phyloP scores from a whole-genome alignment of 371 early-diverging fungal species.

The Circinella umbellata region DNA sequence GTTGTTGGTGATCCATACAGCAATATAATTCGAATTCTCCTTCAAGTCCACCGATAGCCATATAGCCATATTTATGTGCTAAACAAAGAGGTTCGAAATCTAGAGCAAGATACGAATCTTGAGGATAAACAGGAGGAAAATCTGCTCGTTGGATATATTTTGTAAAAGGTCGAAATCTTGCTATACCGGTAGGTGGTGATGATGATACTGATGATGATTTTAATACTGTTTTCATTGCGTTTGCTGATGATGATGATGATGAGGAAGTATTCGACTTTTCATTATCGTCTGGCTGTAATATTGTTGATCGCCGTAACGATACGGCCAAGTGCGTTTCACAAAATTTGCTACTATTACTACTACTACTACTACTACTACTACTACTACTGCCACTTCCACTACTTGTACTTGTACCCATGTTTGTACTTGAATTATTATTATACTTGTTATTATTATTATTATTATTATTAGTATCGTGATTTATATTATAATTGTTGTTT shows the following conservation, averaged over 20 bases:
- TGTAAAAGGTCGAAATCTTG: constrained; percentile 41
- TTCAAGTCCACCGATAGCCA: constrained; percentile 57
- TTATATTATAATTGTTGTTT: too few species aligned
- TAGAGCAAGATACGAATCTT: constrained; percentile 34
- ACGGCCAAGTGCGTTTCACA: constrained; percentile 24
- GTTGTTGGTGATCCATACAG: constrained; percentile 35
- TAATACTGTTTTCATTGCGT: too few species aligned
- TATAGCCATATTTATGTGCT: constrained; percentile 59
- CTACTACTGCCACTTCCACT: constrained; percentile 7
- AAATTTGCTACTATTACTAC: constrained; percentile 15
- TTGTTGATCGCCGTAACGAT: constrained; percentile 12
- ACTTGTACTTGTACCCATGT: not conserved
- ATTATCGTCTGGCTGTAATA: not conserved
- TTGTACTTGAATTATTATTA: not conserved
- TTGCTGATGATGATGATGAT: not conserved
- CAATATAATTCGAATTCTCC: constrained; percentile 58
- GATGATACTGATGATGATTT: constrained; percentile 1
- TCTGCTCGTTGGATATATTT: constrained; percentile 49
- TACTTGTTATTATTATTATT: not conserved
- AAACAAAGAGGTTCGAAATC: constrained; percentile 54
- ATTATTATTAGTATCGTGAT: not conserved
- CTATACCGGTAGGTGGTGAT: constrained; percentile 15
- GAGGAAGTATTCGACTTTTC: not conserved
- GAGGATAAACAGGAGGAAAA: constrained; percentile 35
- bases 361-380: constrained; percentile 10